A percentile compares a stretch with the other conserved stretches of the same genome.
Conservation (phyloP, 768 basidiomycete genomes). For the Hericium rajendrae region DNA sequence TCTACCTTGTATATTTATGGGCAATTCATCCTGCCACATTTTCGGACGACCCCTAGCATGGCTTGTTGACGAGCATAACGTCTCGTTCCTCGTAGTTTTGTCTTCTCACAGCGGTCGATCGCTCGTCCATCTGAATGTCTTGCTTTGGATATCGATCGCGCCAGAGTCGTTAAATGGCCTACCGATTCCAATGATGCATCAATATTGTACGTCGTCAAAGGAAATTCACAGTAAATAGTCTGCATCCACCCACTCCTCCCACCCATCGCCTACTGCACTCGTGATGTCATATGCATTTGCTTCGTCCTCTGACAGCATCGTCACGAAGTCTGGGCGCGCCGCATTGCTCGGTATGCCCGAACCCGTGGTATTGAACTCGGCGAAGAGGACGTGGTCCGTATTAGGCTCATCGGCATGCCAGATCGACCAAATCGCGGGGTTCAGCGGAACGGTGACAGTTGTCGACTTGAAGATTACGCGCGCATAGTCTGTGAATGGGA, state of each 20-base stretch:
- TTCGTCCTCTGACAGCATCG: not conserved
- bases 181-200: too few species aligned
- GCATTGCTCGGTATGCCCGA: conserved; percentile 2
- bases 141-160: too few species aligned
- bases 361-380: conserved; percentile 10
- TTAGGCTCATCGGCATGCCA: conserved; percentile 30
- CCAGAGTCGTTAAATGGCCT: too few species aligned
- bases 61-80: too few species aligned
- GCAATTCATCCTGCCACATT: too few species aligned
- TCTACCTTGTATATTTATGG: too few species aligned
- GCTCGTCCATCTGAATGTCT: too few species aligned
- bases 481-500: conserved; percentile 26
- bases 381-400: conserved; percentile 37
- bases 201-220: too few species aligned
- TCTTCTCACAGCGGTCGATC: too few species aligned
- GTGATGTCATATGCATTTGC: not conserved
- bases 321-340: conserved; percentile 2
- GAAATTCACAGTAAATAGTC: conserved; percentile 1
- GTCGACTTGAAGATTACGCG: conserved; percentile 44
- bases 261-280: not conserved
- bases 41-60: too few species aligned
- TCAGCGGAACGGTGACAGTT: conserved; percentile 29
- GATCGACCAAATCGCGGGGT: conserved; percentile 35
- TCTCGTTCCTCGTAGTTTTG: too few species aligned
- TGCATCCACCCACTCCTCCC: conserved; percentile 1